Conservation (phyloP, 2,329 filamentous ascomycete genomes). For the Trichophyton benhamiae region DNA sequence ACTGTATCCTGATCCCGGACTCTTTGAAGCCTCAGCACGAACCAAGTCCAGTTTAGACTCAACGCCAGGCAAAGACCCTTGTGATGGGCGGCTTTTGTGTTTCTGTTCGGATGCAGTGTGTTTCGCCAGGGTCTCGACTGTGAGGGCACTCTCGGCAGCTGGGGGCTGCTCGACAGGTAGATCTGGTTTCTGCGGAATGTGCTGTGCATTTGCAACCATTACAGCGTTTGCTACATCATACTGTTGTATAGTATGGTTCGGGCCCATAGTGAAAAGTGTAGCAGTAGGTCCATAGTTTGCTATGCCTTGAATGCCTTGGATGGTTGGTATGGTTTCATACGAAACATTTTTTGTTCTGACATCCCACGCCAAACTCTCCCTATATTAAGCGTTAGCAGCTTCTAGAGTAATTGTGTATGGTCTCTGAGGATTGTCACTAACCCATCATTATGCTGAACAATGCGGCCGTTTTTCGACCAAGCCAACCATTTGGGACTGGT, state of each 20-base stretch:
- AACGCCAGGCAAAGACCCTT: constrained; percentile 2
- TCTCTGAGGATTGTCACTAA: constrained; percentile 35
- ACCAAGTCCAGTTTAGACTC: constrained; percentile 1
- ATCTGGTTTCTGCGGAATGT: constrained; percentile 64
- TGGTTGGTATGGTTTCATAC: constrained; percentile 74
- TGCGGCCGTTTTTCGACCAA: constrained; percentile 96
- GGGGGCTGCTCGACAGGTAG: constrained; percentile 54
- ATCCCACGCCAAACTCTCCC: constrained; percentile 90
- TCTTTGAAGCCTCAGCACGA: constrained; percentile 45
- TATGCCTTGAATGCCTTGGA: constrained; percentile 67
- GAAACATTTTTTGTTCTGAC: constrained; percentile 96
- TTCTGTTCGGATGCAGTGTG: constrained; percentile 21
- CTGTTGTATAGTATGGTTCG: constrained; percentile 82
- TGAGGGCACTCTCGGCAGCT: constrained; percentile 7
- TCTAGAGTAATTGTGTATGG: background rate
- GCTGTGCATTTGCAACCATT: constrained; percentile 78
- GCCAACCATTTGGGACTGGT: constrained; percentile 86
- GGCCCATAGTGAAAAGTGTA: constrained; percentile 80
- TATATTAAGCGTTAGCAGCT: constrained; percentile 23
- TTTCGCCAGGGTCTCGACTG: constrained; percentile 9
- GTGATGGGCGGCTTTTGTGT: background rate
- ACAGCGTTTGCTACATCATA: constrained; percentile 81
- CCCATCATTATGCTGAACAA: constrained; percentile 86
- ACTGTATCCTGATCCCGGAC: constrained; percentile 46
- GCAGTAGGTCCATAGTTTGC: constrained; percentile 82